These are phyloP conservation scores for Russula sp. DNA, from an alignment of 768 basidiomycete species.

Conservation along the genomic window DNA sequence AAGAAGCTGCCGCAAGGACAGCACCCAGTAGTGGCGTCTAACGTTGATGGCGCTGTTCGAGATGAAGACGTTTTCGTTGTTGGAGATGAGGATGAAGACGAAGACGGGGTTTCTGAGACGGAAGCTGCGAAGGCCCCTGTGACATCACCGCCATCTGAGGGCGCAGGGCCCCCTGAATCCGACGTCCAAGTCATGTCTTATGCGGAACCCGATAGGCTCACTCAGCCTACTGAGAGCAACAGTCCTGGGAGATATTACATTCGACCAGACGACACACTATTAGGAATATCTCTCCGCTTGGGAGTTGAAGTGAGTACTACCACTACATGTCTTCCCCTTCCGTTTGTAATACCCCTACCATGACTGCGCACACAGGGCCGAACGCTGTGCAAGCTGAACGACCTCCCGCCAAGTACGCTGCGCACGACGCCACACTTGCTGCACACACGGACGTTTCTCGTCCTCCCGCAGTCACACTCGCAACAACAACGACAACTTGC, in stretches of 20 bases:
- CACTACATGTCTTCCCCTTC: background rate
- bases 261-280: constrained; percentile 27
- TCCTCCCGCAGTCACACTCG: constrained; percentile 46
- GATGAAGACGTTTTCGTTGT: constrained; percentile 66
- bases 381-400: constrained; percentile 62
- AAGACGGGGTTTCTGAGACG: constrained; percentile 15
- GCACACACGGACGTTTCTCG: constrained; percentile 60
- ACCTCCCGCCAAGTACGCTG: constrained; percentile 60
- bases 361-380: constrained; percentile 48
- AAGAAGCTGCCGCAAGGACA: constrained; percentile 25
- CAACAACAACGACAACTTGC: constrained; percentile 24
- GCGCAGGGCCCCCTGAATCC: background rate
- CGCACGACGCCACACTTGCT: constrained; percentile 70
- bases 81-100: constrained; percentile 58
- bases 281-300: constrained; percentile 25
- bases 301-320: constrained; percentile 51
- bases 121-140: background rate
- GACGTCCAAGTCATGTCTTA: background rate
- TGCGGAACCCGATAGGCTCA: background rate
- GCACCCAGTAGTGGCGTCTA: constrained; percentile 29
- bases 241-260: constrained; percentile 24
- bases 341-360: background rate
- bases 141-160: background rate
- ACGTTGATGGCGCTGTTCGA: constrained; percentile 53
- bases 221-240: background rate